Evolutionary conservation across 805 yeast species (phyloP).

Genomic region (Metschnikowia arizonensis): DNA sequence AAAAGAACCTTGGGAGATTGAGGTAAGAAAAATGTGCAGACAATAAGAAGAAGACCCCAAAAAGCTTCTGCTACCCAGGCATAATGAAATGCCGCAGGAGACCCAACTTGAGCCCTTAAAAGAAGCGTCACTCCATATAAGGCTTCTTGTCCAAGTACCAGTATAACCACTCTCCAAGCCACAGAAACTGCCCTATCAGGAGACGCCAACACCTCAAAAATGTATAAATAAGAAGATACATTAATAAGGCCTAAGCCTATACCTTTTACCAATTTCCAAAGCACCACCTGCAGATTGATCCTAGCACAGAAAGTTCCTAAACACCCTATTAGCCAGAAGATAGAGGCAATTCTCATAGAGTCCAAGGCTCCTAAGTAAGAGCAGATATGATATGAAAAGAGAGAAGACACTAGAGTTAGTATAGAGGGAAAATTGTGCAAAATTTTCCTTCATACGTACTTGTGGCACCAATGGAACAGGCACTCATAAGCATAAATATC

Average conservation of each 20-base stretch:
- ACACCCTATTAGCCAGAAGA: constrained; percentile 30
- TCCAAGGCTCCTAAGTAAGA: constrained; percentile 27
- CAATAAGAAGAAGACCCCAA: constrained; percentile 10
- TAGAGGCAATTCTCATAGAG: constrained; percentile 22
- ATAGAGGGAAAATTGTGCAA: background rate
- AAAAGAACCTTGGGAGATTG: constrained; percentile 12
- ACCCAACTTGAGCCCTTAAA: background rate
- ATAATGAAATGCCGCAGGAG: constrained; percentile 10
- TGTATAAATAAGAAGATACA: constrained; percentile 30
- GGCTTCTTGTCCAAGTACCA: constrained; percentile 8
- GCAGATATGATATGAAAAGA: constrained; percentile 26
- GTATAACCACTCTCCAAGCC: constrained; percentile 6
- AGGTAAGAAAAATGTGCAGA: constrained; percentile 10
- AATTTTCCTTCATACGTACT: constrained; percentile 20
- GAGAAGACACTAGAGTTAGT: constrained; percentile 29
- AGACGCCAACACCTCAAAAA: constrained; percentile 27
- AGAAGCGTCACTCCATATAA: constrained; percentile 7
- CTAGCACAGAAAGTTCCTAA: constrained; percentile 23
- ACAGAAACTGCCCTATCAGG: constrained; percentile 20
- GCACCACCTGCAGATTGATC: constrained; percentile 22
- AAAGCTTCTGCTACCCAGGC: constrained; percentile 11
- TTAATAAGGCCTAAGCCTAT: constrained; percentile 29
- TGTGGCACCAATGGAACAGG: constrained; percentile 35
- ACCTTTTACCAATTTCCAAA: constrained; percentile 31
- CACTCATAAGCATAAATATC: constrained; percentile 23